Conservation (phyloP, 1,284 basidiomycete genomes). For the Austroboletus novae-zelandiae region DNA sequence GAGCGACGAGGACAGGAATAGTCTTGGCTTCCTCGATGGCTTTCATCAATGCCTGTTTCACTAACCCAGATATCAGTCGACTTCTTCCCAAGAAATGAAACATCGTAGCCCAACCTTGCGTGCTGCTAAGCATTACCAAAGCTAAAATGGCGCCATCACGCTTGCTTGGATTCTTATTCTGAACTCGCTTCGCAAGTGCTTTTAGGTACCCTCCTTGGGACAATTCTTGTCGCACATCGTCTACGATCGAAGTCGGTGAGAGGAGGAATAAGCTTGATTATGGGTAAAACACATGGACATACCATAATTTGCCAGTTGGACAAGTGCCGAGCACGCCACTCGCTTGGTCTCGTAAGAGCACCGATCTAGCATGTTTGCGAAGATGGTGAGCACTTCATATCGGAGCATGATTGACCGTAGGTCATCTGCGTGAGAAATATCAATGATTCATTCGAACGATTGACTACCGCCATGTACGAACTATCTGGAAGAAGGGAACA, state of each 20-base stretch:
- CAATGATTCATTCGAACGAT: background rate
- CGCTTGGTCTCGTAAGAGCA: conserved; percentile 22
- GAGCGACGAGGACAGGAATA: conserved; percentile 17
- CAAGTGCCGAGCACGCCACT: conserved; percentile 12
- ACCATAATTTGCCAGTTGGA: conserved; percentile 21
- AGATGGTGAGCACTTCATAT: conserved; percentile 11
- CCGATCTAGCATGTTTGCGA: conserved; percentile 23
- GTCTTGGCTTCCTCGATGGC: conserved; percentile 18
- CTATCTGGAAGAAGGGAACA: conserved; percentile 26
- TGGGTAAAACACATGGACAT: background rate
- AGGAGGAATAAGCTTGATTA: no score
- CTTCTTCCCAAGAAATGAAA: background rate
- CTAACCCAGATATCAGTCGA: background rate
- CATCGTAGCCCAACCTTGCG: conserved; percentile 7
- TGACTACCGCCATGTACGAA: conserved; percentile 1
- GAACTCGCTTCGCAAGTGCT: conserved; percentile 17
- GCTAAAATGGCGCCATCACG: conserved; percentile 21
- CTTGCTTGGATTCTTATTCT: conserved; percentile 4
- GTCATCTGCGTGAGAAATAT: conserved; percentile 13
- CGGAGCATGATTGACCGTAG: conserved; percentile 19
- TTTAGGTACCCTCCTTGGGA: conserved; percentile 6
- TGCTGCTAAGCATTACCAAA: conserved; percentile 14
- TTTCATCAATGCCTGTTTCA: conserved; percentile 8
- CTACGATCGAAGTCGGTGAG: conserved; percentile 8
- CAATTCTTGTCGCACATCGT: conserved; percentile 10